These are phyloP conservation scores for Santalum album DNA, from an alignment of 164 flowering plant genomes.

Conservation along the genomic window DNA sequence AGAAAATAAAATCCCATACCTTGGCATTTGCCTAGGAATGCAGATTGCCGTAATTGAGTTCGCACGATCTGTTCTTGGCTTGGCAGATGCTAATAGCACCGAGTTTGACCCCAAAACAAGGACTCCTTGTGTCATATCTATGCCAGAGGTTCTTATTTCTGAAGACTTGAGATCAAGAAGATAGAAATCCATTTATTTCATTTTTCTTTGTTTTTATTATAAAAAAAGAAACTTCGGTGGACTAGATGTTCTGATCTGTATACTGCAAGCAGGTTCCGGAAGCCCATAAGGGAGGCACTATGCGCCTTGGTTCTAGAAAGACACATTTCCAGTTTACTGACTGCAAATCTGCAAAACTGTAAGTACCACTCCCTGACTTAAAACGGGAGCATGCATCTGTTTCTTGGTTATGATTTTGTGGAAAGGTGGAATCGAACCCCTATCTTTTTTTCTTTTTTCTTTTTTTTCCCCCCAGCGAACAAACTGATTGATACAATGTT, in stretches of 20 bases:
- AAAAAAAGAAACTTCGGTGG: neutral
- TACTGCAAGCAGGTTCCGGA: slow-evolving; percentile 63
- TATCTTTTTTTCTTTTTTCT: no score
- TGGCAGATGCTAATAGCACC: slow-evolving; percentile 78
- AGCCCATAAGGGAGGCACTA: slow-evolving; percentile 97
- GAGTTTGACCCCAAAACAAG: slow-evolving; percentile 78
- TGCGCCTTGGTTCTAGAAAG: slow-evolving; percentile 95
- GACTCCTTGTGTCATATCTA: slow-evolving; percentile 84
- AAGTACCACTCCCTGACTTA: slow-evolving; percentile 15
- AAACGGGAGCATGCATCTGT: neutral
- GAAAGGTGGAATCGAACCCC: no score
- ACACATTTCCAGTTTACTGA: slow-evolving; percentile 58
- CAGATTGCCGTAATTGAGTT: slow-evolving; percentile 91
- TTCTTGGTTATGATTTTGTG: neutral
- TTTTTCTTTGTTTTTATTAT: no score
- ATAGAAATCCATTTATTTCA: neutral
- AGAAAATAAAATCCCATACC: slow-evolving; percentile 65
- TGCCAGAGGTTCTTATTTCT: slow-evolving; percentile 75
- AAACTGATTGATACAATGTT: no score
- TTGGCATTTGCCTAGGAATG: slow-evolving; percentile 97
- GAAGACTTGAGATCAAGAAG: neutral
- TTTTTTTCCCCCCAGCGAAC: no score
- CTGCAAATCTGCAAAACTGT: slow-evolving; percentile 76
- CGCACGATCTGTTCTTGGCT: slow-evolving; percentile 74
- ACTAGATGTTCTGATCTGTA: neutral